Base-by-base conservation (phyloP, 208 protist genomes). In the Crithidia mellificae region DNA sequence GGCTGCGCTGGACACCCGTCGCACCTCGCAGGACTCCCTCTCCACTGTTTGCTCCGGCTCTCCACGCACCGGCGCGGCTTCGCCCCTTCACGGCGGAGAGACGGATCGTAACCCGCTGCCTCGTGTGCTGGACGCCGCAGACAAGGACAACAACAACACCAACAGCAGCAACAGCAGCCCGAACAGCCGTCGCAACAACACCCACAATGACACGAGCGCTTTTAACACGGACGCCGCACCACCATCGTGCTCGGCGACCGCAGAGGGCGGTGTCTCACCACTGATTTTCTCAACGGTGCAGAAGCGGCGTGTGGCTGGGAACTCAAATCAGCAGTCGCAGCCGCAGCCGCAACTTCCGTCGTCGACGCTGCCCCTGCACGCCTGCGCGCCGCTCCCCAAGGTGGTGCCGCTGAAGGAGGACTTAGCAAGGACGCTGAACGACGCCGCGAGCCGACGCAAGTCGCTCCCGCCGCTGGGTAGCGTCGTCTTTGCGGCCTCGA, bases 161-260 rank as follows among this genome's bases (percentile, higher is more conserved):
- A 47, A 15, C 15, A 20, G n/a, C 41, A 14, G n/a, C 41, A 14
- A 47, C 41, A 20, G n/a, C 41, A 47, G 6, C n/a, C n/a, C n/a
- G n/a, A n/a, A n/a, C n/a, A n/a, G n/a, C n/a, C n/a, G n/a, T n/a
- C n/a, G n/a, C 19, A 47, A 20, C 41, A 47, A 38, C 34, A 38
- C 5, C 34, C 34, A 12, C 34, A 38, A 5, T 11, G 34, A 38
- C 34, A n/a, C n/a, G n/a, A n/a, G n/a, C n/a, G n/a, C n/a, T n/a
- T n/a, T n/a, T n/a, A 41, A 41, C 41, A 58, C 11, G 4, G 51
- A 14, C 22, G 41, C 22, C 7, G 57, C 57, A 19, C 57, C 57
- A n/a, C 44, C 57, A 30, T 63, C 29, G 29, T 41, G 39, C 44
- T 63, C 57, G 6, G 44, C 57, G 1, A 53, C 57, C 1, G 43